phyloP scores from a whole-genome alignment of 345 rosid species.

The Firmiana major region DNA sequence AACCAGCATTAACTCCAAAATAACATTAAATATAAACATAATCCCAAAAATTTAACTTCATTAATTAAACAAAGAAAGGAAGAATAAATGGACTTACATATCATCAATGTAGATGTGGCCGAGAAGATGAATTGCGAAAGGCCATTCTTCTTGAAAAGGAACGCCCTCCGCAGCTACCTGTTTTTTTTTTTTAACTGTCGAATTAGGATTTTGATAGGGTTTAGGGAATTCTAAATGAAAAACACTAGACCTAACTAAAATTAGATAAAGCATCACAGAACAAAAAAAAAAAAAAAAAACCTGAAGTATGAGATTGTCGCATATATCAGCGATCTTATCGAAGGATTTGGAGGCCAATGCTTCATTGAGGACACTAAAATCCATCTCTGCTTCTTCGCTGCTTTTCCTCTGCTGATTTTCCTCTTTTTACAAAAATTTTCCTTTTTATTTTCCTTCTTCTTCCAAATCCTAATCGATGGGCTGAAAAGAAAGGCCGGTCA shows the following conservation, averaged over 20 bases:
- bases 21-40: conserved; percentile 44
- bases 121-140: conserved; percentile 36
- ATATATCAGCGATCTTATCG: conserved; percentile 62
- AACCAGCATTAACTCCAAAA: neutral
- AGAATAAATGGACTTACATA: neutral
- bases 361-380: conserved; percentile 55
- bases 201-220: neutral
- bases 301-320: conserved; percentile 78
- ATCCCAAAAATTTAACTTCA: neutral
- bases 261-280: neutral
- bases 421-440: too few species aligned
- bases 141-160: conserved; percentile 86
- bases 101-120: conserved; percentile 3
- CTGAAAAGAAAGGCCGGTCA: too few species aligned
- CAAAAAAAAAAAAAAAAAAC: conserved; percentile 22
- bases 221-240: neutral
- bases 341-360: conserved; percentile 58
- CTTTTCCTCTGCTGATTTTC: neutral
- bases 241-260: neutral
- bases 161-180: conserved; percentile 74
- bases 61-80: neutral
- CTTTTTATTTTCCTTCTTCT: too few species aligned
- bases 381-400: conserved; percentile 38
- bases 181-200: too few species aligned
- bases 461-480: too few species aligned